A percentile compares a stretch with the other conserved stretches of the same genome.
phyloP scores from a whole-genome alignment of 2,329 filamentous ascomycete genomes.

The Cytospora leucostoma region DNA sequence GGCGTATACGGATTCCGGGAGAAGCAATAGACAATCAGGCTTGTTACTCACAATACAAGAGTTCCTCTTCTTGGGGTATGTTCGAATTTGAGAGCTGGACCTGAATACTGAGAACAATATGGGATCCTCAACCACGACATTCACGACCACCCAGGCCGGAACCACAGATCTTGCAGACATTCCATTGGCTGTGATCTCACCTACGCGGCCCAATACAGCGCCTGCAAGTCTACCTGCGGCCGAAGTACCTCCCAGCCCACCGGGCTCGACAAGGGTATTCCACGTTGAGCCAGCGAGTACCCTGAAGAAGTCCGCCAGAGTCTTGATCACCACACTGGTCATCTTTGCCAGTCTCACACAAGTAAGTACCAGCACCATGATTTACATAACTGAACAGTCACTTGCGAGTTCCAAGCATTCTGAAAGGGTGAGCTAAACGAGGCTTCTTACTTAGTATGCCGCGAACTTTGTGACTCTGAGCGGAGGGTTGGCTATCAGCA shows the following conservation, averaged over 20 bases:
- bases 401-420: fast-evolving
- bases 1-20: too few relatives aligned
- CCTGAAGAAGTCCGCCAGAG: slow-evolving; percentile 14
- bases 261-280: not conserved
- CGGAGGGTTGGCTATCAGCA: slow-evolving; percentile 35
- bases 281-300: slow-evolving; percentile 10
- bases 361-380: not conserved
- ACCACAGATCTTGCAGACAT: not conserved
- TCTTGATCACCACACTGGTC: slow-evolving; percentile 18
- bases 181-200: not conserved
- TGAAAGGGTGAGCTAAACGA: not conserved
- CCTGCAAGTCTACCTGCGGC: too few relatives aligned
- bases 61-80: too few relatives aligned
- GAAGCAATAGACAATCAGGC: too few relatives aligned
- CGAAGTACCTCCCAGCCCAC: not conserved
- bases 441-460: slow-evolving; percentile 31
- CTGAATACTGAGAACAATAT: not conserved
- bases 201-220: not conserved
- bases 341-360: slow-evolving; percentile 21
- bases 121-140: not conserved
- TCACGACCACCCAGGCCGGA: slow-evolving; percentile 2
- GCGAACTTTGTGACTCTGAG: slow-evolving; percentile 36
- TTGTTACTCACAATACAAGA: too few relatives aligned
- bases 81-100: too few relatives aligned
- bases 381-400: too few relatives aligned